Conservation (phyloP, 257 asterid species). For the Penstemon eatonii region DNA sequence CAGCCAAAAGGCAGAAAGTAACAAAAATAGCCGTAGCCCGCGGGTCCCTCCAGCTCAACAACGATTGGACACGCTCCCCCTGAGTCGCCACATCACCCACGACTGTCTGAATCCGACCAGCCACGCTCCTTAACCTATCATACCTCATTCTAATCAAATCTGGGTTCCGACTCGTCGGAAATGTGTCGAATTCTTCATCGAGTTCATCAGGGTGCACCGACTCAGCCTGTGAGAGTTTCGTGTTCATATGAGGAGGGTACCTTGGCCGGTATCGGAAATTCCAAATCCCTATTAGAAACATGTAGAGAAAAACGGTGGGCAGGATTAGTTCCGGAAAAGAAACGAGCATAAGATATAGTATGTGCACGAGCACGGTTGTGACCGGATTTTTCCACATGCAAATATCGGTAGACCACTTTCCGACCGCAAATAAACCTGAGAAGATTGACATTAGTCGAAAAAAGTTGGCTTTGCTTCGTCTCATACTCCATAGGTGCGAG, state of each 20-base stretch:
- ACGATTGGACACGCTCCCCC: slow-evolving; percentile 29
- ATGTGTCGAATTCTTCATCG: slow-evolving; percentile 35
- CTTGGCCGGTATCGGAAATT: slow-evolving; percentile 29
- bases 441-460: slow-evolving; percentile 27
- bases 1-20: slow-evolving; percentile 23
- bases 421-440: slow-evolving; percentile 28
- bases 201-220: slow-evolving; percentile 33
- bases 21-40: slow-evolving; percentile 28
- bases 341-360: slow-evolving; percentile 26
- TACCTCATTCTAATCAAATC: slow-evolving; percentile 28
- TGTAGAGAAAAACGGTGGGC: slow-evolving; percentile 31
- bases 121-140: slow-evolving; percentile 28
- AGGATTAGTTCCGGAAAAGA: slow-evolving; percentile 31
- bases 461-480: slow-evolving; percentile 34
- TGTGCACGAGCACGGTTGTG: slow-evolving; percentile 29
- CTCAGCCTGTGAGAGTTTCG: slow-evolving; percentile 31
- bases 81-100: slow-evolving; percentile 31
- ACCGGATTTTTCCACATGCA: slow-evolving; percentile 32
- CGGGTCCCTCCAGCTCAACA: slow-evolving; percentile 36
- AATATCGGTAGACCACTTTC: slow-evolving; percentile 28
- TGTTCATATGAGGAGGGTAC: slow-evolving; percentile 34
- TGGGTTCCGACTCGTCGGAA: slow-evolving; percentile 23
- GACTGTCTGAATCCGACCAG: slow-evolving; percentile 31
- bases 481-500: slow-evolving; percentile 34
- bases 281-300: slow-evolving; percentile 34